Evolutionary conservation across 106 monocot species (phyloP).

Genomic region (Cymbidium sinense): DNA sequence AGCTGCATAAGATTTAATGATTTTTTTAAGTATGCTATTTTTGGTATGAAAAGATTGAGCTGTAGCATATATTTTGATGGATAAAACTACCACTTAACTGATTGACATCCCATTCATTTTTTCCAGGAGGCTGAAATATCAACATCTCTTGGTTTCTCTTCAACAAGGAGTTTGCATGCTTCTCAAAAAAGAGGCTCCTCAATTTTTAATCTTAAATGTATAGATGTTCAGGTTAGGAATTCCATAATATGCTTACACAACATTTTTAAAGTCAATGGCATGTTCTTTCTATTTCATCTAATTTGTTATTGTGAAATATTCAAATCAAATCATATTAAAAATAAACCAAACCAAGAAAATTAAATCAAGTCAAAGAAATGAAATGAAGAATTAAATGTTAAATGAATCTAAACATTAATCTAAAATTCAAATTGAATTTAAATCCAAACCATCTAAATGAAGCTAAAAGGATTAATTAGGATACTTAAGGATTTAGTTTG

Average conservation of each 20-base stretch:
- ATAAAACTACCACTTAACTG: neutral
- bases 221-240: conserved; percentile 62
- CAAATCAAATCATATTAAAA: too few relatives aligned
- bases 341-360: too few relatives aligned
- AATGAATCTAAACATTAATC: too few relatives aligned
- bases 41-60: too few relatives aligned
- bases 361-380: too few relatives aligned
- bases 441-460: too few relatives aligned
- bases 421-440: too few relatives aligned
- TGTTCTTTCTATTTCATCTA: neutral
- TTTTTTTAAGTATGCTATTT: neutral
- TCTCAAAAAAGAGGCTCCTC: conserved; percentile 60
- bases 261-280: neutral
- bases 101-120: neutral
- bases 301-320: neutral
- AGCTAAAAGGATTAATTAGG: too few relatives aligned
- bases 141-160: conserved; percentile 50
- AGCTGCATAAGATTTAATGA: neutral
- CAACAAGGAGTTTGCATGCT: conserved; percentile 50
- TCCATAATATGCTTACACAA: neutral
- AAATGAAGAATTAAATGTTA: too few relatives aligned
- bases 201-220: conserved; percentile 81
- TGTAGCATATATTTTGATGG: neutral
- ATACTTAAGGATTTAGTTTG: too few relatives aligned
- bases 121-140: conserved; percentile 84